Evolutionary conservation across 257 asterid genomes (phyloP), one percentile per base, ranked within the genome.

Genomic region (Solanum paucissectum): DNA sequence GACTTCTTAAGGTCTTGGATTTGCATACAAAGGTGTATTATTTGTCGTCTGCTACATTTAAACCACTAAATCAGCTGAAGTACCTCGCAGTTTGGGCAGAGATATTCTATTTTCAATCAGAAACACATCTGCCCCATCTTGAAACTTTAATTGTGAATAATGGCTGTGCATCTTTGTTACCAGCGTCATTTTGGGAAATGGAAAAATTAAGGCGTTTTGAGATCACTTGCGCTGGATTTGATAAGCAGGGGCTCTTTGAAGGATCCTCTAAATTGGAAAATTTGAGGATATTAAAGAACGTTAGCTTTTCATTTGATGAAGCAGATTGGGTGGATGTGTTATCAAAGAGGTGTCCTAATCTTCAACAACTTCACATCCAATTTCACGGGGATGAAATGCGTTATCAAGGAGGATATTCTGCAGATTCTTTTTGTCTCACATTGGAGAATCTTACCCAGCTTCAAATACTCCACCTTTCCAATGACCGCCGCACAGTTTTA

Each of bases 1-100:
- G 62, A 40, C 62, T 76, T 76, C 13, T 76, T 40, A 76, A n/a
- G 62, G 84, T 40, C 36, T 76, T 76, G 84, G 62, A 40, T 76
- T 40, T 76, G 60, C 0, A 0, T 38, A n/a, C n/a, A n/a, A 0
- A 0, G 0, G 58, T 76, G 21, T 0, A 0, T 5, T 1, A 0
- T 76, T 38, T 12, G 60, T 76, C 21, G 7, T 6, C n/a, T 12
- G n/a, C 36, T 12, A 76, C 60, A n/a, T 12, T 77, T 1, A 27
- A 6, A 5, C 36, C 62, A n/a, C 36, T 40, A n/a, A 40, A n/a
- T 40, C 7, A n/a, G 8, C 36, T 76, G 12, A n/a, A 76, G 60
- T 76, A n/a, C 60, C 83, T 76, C 1, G 7, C 36, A 76, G 60
- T 38, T 6, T 0, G 0, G 2, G 4, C 58, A 23, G 0, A 0